Percentiles rank a stretch among this genome's conserved stretches.
Conservation (phyloP, 305 asterid genomes). For the Withania somnifera region DNA sequence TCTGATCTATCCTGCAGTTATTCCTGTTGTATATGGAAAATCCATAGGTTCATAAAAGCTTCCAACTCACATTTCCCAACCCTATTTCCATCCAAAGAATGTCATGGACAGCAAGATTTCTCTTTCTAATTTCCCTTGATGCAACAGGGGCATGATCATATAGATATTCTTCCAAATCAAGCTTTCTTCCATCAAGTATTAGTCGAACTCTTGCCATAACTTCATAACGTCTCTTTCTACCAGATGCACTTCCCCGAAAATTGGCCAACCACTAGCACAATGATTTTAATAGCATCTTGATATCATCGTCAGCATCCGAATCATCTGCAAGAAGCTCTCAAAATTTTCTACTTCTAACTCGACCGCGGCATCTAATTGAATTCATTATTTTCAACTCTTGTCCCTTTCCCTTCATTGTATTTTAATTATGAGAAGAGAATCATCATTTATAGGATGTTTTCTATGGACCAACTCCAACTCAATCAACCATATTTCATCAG, state of each 20-base stretch:
- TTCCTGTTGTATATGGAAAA: not conserved
- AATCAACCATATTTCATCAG: not conserved
- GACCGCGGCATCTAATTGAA: not conserved
- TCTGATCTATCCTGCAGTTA: not conserved
- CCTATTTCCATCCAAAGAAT: not conserved
- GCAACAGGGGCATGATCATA: not conserved
- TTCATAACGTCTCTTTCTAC: not conserved
- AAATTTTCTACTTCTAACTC: not conserved
- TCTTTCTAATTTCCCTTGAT: not conserved
- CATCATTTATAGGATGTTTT: not conserved
- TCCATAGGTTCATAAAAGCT: not conserved
- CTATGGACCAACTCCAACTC: not conserved
- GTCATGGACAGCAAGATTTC: not conserved
- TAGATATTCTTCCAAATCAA: not conserved
- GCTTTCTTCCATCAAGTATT: not conserved
- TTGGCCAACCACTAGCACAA: not conserved
- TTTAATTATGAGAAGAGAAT: not conserved
- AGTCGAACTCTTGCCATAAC: not conserved
- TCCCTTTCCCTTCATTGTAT: not conserved
- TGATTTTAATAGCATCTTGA: not conserved
- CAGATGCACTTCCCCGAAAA: not conserved
- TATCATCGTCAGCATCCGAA: not conserved
- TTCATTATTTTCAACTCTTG: not conserved
- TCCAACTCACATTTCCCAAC: not conserved
- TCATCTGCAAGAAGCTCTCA: not conserved